phyloP scores from a whole-genome alignment of 2,329 filamentous ascomycete genomes.

The Nemania sp. region DNA sequence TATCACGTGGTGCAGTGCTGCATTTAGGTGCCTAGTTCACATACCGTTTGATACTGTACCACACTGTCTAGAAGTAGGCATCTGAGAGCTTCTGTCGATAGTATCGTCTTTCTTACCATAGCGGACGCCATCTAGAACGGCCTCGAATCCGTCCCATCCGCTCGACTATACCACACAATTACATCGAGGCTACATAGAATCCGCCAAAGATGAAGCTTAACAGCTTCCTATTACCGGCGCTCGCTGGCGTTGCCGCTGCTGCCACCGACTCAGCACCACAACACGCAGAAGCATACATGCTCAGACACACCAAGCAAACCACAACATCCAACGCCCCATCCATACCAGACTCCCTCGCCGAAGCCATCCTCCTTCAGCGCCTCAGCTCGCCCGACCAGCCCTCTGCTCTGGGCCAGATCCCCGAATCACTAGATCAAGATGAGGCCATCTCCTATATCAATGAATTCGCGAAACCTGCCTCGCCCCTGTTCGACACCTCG shows the following conservation, averaged over 20 bases:
- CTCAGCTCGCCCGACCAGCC: constrained; percentile 62
- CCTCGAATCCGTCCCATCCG: constrained; percentile 19
- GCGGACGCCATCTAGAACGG: constrained; percentile 33
- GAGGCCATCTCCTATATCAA: constrained; percentile 68
- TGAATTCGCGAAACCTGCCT: constrained; percentile 66
- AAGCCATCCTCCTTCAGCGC: constrained; percentile 70
- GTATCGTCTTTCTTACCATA: constrained; percentile 13
- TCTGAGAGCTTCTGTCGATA: constrained; percentile 21
- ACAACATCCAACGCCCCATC: constrained; percentile 53
- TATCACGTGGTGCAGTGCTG: constrained; percentile 17
- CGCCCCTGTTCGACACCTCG: constrained; percentile 62
- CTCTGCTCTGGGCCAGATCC: constrained; percentile 61
- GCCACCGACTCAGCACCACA: constrained; percentile 47
- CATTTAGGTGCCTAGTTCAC: neutral
- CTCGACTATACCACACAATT: constrained; percentile 22
- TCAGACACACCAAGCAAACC: constrained; percentile 54
- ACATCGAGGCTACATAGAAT: constrained; percentile 31
- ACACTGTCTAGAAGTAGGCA: neutral
- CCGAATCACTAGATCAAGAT: constrained; percentile 58
- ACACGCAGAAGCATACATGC: constrained; percentile 66
- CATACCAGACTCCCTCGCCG: constrained; percentile 65
- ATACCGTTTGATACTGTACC: constrained; percentile 25
- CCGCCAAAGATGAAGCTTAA: constrained; percentile 56
- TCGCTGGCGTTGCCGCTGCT: constrained; percentile 53
- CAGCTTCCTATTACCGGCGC: constrained; percentile 54